These are phyloP conservation scores for Dactylorhiza incarnata DNA, from an alignment of 106 monocot genomes.

Conservation along the genomic window DNA sequence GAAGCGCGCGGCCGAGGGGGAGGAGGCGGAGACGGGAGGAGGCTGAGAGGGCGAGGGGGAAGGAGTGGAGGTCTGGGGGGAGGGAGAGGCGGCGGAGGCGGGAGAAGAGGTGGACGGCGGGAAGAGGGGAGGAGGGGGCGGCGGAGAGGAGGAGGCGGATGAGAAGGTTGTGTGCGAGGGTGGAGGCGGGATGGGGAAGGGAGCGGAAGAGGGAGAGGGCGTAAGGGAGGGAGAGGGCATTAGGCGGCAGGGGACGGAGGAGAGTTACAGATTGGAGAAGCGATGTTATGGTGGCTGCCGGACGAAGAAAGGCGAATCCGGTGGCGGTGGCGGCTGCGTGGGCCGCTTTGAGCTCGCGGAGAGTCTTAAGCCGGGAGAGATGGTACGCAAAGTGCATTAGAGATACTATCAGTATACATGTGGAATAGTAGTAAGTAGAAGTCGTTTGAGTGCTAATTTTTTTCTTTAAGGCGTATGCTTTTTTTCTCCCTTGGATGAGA, in stretches of 20 bases:
- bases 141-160: conserved; percentile 23
- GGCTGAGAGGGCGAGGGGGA: conserved; percentile 43
- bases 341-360: conserved; percentile 18
- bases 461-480: too few relatives aligned
- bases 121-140: conserved; percentile 9
- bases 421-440: too few relatives aligned
- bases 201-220: conserved; percentile 25
- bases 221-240: conserved; percentile 9
- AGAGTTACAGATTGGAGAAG: conserved; percentile 8
- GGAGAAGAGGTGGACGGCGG: conserved; percentile 22
- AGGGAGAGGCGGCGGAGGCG: conserved; percentile 27
- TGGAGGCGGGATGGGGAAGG: conserved; percentile 18
- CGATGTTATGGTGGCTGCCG: conserved; percentile 1
- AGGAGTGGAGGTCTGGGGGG: conserved; percentile 39
- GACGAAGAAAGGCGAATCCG: conserved; percentile 8
- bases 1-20: conserved; percentile 20
- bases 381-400: background rate
- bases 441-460: too few relatives aligned
- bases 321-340: conserved; percentile 12
- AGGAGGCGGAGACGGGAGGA: conserved; percentile 10
- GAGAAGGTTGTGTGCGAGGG: conserved; percentile 39
- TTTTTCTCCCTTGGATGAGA: too few relatives aligned
- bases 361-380: conserved; percentile 2
- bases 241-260: conserved; percentile 9
- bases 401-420: too few relatives aligned